Evolutionary conservation across 2,329 filamentous ascomycete genomes (phyloP), one percentile per base, ranked within the genome.

Genomic region (Monosporascus sp.): DNA sequence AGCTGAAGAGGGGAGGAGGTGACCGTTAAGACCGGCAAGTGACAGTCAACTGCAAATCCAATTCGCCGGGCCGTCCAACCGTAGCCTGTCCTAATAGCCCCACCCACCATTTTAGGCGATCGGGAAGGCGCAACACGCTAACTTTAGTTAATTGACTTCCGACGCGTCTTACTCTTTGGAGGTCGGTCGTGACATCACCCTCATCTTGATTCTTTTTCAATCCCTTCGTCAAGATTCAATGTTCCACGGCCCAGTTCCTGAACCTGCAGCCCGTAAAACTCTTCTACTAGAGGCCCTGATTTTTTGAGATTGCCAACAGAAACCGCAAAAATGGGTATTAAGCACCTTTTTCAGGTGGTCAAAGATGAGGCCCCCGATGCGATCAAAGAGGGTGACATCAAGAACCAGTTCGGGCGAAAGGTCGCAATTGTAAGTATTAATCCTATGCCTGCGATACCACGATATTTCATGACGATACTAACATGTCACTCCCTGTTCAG

Each of bases 381-480:
- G 37, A 84, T 97, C 79, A 97, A 97, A 74, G 88, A 91, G 68
- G 91, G 94, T 56, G 94, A 99, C 69, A 99, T 99, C 79, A 99
- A 99, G 77, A 93, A 93, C 64, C 94, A 99, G 61, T 99, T 99
- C 70, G 94, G 94, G 59, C 89, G 94, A 70, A 99, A 99, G 75
- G 93, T 99, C 57, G 93, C 93, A 50, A 97, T 97, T 73, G 92
- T 96, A 78, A 69, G 89, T 78, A 35, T 37, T 3, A 16, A 37
- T 41, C 27, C 11, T 20, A 31, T n/a, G 16, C 19, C 52, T 27
- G 5, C 6, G 24, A 22, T 2, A 1, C 6, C 19, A 11, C n/a
- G 3, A 37, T 7, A 7, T 24, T 19, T 38, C 16, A 17, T 1
- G 8, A 5, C 5, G 9, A 43, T 14, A 22, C 40, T 43, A 14